Evolutionary conservation across 371 early-diverging fungal species (phyloP), one percentile per base, ranked within the genome.

Genomic region (Zychaea mexicana): DNA sequence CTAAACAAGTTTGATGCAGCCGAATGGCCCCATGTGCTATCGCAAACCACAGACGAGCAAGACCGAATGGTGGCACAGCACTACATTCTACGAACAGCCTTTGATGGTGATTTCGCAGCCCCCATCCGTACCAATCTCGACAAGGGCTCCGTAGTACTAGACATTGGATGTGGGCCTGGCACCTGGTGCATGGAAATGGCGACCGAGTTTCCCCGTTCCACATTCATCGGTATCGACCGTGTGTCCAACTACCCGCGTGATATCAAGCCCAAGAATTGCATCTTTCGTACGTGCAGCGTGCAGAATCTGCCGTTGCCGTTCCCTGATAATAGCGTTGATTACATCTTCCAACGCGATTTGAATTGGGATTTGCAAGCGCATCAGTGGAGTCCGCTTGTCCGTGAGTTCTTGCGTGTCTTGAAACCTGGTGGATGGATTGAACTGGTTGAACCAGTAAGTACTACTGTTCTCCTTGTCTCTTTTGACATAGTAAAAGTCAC

Each of bases 161-260:
- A 81, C 42, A 65, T 78, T 6, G 82, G 82, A 13, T 81, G 82
- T 52, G 82, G 82, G 0, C 68, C 79, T 5, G 82, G 77, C 2
- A 78, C 77, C 4, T 81, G 82, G 82, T 67, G 76, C 4, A 78
- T 81, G 79, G 79, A 78, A 57, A 76, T 81, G 79, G 69, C 71
- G 17, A 73, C 77, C 0, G 74, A 61, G 0, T 81, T 73, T 36
- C 79, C 82, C 15, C 63, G 67, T 9, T 74, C 77, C 2, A 73
- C 72, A 0, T 81, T 81, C 36, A 76, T 78, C 19, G 81, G 81
- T 13, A 70, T 81, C 21, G 81, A 81, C 56, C 69, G 64, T 26
- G 52, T 33, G 9, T 47, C 65, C 2, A 53, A 65, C 38, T 81
- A 66, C 36, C 81, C 81, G 2, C 65, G 61, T 9, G 76, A 75